These are phyloP conservation scores for Phragmites australis DNA, from an alignment of 176 grass and related monocot species.

Conservation along the genomic window DNA sequence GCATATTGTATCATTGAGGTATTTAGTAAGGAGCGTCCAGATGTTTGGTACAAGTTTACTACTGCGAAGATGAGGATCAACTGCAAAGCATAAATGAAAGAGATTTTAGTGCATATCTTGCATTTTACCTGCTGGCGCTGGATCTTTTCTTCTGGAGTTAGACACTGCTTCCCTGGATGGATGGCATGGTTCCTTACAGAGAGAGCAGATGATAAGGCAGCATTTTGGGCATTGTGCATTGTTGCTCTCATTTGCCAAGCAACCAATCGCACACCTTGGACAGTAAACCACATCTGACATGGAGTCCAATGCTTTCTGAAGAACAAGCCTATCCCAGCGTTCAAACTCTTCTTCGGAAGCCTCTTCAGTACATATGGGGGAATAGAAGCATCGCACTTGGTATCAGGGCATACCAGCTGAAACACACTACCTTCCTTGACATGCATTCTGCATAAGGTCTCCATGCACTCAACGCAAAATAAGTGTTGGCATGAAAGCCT, in stretches of 20 bases:
- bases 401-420: slow-evolving; percentile 55
- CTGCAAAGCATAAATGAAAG: background rate
- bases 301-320: slow-evolving; percentile 56
- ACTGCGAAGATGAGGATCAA: background rate
- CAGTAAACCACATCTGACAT: slow-evolving; percentile 61
- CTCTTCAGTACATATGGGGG: slow-evolving; percentile 52
- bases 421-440: slow-evolving; percentile 49
- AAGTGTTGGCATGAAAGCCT: slow-evolving; percentile 35
- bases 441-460: slow-evolving; percentile 49
- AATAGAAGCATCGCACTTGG: slow-evolving; percentile 46
- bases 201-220: slow-evolving; percentile 50
- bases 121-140: slow-evolving; percentile 34
- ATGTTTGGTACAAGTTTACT: background rate
- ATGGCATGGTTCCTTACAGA: slow-evolving; percentile 55
- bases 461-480: slow-evolving; percentile 38
- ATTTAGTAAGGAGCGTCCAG: background rate
- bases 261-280: slow-evolving; percentile 54
- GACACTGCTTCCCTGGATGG: slow-evolving; percentile 37
- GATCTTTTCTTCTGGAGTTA: slow-evolving; percentile 39
- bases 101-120: background rate
- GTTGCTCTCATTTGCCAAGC: slow-evolving; percentile 56
- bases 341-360: slow-evolving; percentile 55
- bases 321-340: slow-evolving; percentile 54
- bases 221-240: slow-evolving; percentile 54
- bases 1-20: background rate